Evolutionary conservation across 768 basidiomycete species (phyloP), one percentile per base, ranked within the genome.

Genomic region (Trametes sanguinea): DNA sequence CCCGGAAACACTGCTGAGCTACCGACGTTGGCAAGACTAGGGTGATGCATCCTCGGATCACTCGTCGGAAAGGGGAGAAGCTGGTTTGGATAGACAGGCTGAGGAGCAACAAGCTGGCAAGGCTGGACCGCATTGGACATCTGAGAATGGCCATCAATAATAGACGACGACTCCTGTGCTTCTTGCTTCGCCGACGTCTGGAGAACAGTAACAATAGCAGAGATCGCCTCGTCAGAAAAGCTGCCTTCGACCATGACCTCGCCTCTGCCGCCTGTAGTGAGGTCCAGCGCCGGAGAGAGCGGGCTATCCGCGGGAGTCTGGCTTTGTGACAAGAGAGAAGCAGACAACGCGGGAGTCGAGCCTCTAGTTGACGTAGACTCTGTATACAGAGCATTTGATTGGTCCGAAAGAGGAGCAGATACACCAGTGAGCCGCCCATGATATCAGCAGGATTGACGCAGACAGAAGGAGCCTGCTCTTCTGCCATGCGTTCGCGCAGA

Each of bases 391-490:
- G 50, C 14, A 5, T 17, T 4, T 11, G 29, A 29, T 17, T 14
- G 11, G 37, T 46, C 39, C 2, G 9, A 1, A 29, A 17, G 14
- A 30, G 40, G 48, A 4, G 14, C 60, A 27, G 27, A 13, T 42
- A 29, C 53, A 14, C 40, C 57, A 10, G 66, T 30, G n/a, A 51
- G 32, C 42, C 17, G 37, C 60, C 66, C 60, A 77, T 70, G 32
- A 78, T 74, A 35, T 79, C 76, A 35, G 75, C 62, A 22, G 81
- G 81, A 65, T 82, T 75, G 51, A 83, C 71, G 32, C 77, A 72
- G 5, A 64, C 44, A 4, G 62, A 58, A 33, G 67, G 66, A 3
- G 61, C 37, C 7, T 69, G 65, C 30, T 59, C 60, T 16, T 62
- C 55, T 29, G 67, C 59, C 48, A 68, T 63, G 5, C 45, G 54